Evolutionary conservation across 352 stramenopile species (phyloP).

Genomic region (Phytophthora citrophthora): DNA sequence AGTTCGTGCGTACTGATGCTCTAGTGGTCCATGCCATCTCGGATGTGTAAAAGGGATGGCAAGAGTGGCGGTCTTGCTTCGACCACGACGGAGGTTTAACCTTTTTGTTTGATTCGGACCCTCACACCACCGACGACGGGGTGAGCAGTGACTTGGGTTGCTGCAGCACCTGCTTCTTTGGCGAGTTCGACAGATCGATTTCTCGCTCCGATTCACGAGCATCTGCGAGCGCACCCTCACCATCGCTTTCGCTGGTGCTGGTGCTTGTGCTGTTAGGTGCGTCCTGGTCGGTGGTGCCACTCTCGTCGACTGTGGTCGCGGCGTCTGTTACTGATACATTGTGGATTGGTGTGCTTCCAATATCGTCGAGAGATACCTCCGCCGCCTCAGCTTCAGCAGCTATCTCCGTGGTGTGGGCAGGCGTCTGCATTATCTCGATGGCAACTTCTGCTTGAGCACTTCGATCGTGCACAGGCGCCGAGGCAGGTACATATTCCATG

Average conservation of each 20-base stretch:
- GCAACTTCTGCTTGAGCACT: conserved; percentile 43
- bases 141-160: conserved; percentile 54
- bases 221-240: conserved; percentile 26
- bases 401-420: conserved; percentile 26
- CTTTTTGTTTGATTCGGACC: conserved; percentile 19
- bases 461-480: conserved; percentile 28
- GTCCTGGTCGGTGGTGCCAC: conserved; percentile 28
- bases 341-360: conserved; percentile 48
- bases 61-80: conserved; percentile 17
- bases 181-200: conserved; percentile 33
- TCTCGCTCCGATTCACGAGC: conserved; percentile 22
- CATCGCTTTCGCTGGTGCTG: conserved; percentile 33
- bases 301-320: conserved; percentile 21
- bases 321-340: conserved; percentile 56
- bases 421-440: conserved; percentile 43
- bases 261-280: conserved; percentile 38
- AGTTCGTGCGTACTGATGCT: conserved; percentile 22
- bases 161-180: conserved; percentile 45
- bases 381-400: conserved; percentile 22
- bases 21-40: conserved; percentile 10
- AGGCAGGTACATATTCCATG: conserved; percentile 12
- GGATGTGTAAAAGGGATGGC: not conserved
- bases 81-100: conserved; percentile 20
- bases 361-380: conserved; percentile 43
- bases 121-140: conserved; percentile 70